These are phyloP conservation scores for Lachancea sp. DNA, from an alignment of 805 yeast genomes.

Conservation along the genomic window DNA sequence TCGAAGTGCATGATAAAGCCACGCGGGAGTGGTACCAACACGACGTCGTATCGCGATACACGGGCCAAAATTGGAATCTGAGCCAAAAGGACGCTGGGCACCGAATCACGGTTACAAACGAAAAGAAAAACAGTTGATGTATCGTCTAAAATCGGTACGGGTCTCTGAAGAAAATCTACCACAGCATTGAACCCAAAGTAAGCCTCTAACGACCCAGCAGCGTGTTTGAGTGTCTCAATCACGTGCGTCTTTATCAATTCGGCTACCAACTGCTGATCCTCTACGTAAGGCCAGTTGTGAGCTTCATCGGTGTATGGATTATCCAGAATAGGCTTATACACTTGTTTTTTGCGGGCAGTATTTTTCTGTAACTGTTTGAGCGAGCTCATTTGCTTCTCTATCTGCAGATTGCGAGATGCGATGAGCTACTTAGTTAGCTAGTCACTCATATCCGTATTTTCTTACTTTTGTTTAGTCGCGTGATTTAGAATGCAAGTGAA, in stretches of 20 bases:
- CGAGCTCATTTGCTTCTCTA: constrained; percentile 25
- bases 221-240: constrained; percentile 24
- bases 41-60: constrained; percentile 37
- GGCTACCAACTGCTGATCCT: constrained; percentile 35
- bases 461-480: too few species aligned
- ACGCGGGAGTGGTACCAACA: constrained; percentile 55
- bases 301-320: constrained; percentile 52
- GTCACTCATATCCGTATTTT: too few species aligned
- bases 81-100: constrained; percentile 44
- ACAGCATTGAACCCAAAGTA: constrained; percentile 53
- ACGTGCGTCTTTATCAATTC: constrained; percentile 36
- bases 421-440: constrained; percentile 1
- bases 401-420: constrained; percentile 10
- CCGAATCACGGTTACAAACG: constrained; percentile 54
- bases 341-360: constrained; percentile 40
- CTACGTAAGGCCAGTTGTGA: constrained; percentile 37
- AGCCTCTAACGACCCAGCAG: constrained; percentile 19
- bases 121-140: constrained; percentile 34
- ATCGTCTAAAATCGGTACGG: neutral
- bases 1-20: constrained; percentile 25
- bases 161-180: constrained; percentile 39
- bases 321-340: constrained; percentile 58
- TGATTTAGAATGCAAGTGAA: too few species aligned
- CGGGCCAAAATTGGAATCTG: constrained; percentile 53
- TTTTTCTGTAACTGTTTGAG: constrained; percentile 44